Base-by-base conservation (phyloP, 169 alveolate species). In the Eimeria praecox region DNA sequence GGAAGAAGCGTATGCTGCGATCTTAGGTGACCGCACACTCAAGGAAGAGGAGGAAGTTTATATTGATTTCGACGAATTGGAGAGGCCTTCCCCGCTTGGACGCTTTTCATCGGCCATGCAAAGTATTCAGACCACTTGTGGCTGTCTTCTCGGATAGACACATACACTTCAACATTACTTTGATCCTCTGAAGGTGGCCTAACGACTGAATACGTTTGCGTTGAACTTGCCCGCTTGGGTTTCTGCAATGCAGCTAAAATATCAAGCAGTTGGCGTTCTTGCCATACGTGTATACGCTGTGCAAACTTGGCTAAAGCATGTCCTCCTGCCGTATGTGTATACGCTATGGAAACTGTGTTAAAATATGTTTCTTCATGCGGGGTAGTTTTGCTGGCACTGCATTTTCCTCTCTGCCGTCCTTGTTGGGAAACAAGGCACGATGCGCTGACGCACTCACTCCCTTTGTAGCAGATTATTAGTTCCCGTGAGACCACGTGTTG, bases 21-120 rank as follows among this genome's bases (percentile, higher is more conserved):
- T 87, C 42, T 33, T 87, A 64, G 94, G 94, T 30, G 94, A 64
- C 14, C 94, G 94, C 8, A 64, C 94, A 27, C 62, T 62, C 46
- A 87, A 59, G 46, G 94, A 87, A 38, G 93, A 64, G 38, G 94
- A 87, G 6, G 83, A 64, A 75, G 56, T 87, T 9, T 30, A 87
- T 33, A 87, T 87, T 30, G 94, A 87, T 64, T 87, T 87, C 62
- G 94, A 87, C 52, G 94, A 87, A 87, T 44, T 87, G 62, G 94
- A 87, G 44, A 6, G 12, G 78, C 92, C 92, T n/a, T 3, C 83
- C 20, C 94, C 94, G 33, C 49, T 64, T 40, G 82, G 62, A 27
- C 80, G 83, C 35, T 87, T 87, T 30, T 87, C 94, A 14, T 40
- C 62, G 33, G 83, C 94, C 35, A 46, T 87, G 66, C 94, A 87